Conservation (phyloP, 2,329 filamentous ascomycete species). For the Microascus cirrosus region DNA sequence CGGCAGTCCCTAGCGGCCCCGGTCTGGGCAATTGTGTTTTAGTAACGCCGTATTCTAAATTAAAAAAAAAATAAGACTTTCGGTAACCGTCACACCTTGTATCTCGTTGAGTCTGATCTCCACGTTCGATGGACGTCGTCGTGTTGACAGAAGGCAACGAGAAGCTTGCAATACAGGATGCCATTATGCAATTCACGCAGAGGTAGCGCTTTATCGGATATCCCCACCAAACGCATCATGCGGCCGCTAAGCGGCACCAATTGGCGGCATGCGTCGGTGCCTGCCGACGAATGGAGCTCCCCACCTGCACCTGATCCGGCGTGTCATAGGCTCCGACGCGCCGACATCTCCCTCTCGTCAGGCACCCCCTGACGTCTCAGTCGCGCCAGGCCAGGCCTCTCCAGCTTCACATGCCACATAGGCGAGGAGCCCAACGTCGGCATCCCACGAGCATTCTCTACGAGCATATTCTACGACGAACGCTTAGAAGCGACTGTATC, state of each 20-base stretch:
- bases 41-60: too few relatives aligned
- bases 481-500: background rate
- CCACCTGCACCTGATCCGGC: background rate
- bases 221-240: background rate
- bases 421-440: background rate
- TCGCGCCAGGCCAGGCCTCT: background rate
- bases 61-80: too few relatives aligned
- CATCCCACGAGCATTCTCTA: background rate
- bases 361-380: background rate
- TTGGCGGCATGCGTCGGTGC: background rate
- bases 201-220: background rate
- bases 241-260: background rate
- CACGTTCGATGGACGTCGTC: background rate
- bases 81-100: background rate
- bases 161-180: background rate
- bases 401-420: background rate
- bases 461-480: background rate
- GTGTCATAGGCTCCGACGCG: background rate
- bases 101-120: background rate
- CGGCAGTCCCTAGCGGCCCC: too few relatives aligned
- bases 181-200: background rate
- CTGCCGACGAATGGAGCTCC: background rate
- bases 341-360: background rate
- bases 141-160: background rate
- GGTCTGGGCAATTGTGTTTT: too few relatives aligned